These are phyloP conservation scores for Saprolegnia parasitica DNA, from an alignment of 352 stramenopile genomes.

Conservation along the genomic window DNA sequence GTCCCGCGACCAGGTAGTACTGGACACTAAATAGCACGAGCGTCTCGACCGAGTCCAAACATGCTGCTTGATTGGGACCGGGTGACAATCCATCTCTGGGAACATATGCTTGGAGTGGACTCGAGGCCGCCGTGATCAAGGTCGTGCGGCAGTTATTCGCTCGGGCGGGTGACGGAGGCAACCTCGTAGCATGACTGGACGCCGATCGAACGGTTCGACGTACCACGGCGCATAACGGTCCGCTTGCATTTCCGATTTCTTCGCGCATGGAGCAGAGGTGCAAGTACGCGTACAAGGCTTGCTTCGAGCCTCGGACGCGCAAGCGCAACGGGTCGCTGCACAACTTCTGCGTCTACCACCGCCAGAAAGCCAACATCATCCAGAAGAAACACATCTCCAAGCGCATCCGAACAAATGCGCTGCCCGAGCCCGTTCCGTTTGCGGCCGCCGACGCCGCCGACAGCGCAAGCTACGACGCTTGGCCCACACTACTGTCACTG, in stretches of 20 bases:
- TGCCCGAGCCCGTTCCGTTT: too few species aligned
- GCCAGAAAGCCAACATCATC: conserved; percentile 1
- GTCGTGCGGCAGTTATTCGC: not conserved
- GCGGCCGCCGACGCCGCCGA: too few species aligned
- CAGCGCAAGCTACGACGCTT: too few species aligned
- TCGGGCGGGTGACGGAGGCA: not conserved
- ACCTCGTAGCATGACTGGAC: not conserved
- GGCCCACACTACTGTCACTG: too few species aligned
- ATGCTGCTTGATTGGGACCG: too few species aligned
- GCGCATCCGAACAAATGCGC: not conserved
- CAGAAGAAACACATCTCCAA: conserved; percentile 13
- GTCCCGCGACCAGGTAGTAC: too few species aligned
- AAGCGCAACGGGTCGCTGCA: conserved; percentile 1
- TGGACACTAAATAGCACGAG: too few species aligned
- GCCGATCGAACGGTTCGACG: not conserved
- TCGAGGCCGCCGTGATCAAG: not conserved
- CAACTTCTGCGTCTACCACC: not conserved
- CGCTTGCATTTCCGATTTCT: not conserved
- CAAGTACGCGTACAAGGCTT: conserved; percentile 2
- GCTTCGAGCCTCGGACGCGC: not conserved
- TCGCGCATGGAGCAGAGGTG: not conserved
- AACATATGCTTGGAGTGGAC: too few species aligned
- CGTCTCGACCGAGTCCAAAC: too few species aligned
- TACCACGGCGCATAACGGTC: not conserved
- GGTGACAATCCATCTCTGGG: too few species aligned